Percentiles rank a stretch among this genome's conserved stretches.
Evolutionary conservation across 345 rosid genomes (phyloP).

Genomic region (Boechera retrofracta): DNA sequence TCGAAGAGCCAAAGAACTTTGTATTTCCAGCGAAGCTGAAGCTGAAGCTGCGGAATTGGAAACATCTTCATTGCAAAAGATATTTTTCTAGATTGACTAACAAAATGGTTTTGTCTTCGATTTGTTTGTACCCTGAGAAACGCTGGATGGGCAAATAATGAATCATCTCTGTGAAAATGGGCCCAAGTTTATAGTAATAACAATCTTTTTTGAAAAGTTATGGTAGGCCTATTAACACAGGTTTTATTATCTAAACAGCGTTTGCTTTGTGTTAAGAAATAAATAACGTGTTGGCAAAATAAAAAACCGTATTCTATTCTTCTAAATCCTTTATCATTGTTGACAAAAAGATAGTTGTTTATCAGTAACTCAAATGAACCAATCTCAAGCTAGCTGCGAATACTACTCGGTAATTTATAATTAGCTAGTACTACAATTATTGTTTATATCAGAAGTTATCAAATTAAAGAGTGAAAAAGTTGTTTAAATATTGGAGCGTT

Average conservation of each 20-base stretch:
- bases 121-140: conserved; percentile 38
- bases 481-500: not conserved
- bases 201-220: not conserved
- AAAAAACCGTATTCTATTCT: not conserved
- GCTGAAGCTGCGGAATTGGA: conserved; percentile 38
- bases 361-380: not conserved
- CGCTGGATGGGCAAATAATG: not conserved
- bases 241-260: not conserved
- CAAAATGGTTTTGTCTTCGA: conserved; percentile 31
- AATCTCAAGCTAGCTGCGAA: not conserved
- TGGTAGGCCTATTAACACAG: not conserved
- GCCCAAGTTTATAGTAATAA: not conserved
- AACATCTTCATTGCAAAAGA: conserved; percentile 39
- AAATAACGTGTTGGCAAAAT: not conserved
- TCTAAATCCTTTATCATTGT: not conserved
- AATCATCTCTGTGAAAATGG: not conserved
- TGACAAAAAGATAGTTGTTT: not conserved
- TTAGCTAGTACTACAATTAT: not conserved
- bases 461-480: not conserved
- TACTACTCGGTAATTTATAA: not conserved
- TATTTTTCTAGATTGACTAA: conserved; percentile 37
- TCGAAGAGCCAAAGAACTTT: conserved; percentile 33
- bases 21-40: conserved; percentile 37
- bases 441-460: not conserved
- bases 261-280: not conserved